Conservation (phyloP, 192 early-diverging fungal genomes). For the Umbelopsis sp. region DNA sequence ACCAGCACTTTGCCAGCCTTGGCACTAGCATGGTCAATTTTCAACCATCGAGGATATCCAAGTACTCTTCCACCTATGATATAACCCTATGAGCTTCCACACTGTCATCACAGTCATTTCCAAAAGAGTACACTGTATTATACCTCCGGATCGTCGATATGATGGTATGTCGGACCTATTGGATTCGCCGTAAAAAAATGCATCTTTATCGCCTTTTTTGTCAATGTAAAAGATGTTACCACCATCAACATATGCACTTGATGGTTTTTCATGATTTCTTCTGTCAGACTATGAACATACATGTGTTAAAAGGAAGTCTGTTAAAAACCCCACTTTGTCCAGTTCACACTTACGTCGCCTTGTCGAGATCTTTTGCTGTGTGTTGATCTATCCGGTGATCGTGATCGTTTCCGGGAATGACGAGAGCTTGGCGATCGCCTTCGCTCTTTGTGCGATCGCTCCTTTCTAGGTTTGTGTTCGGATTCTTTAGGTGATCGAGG, state of each 20-base stretch:
- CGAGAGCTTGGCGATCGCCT: constrained; percentile 11
- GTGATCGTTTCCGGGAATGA: constrained; percentile 16
- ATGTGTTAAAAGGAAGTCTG: background rate
- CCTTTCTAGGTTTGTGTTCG: background rate
- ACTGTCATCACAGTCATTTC: background rate
- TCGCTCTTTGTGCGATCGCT: background rate
- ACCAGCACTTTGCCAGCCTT: constrained; percentile 25
- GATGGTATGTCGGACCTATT: constrained; percentile 23
- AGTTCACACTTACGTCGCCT: background rate
- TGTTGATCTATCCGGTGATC: background rate
- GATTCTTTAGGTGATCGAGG: background rate
- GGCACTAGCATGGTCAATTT: constrained; percentile 29
- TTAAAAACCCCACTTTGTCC: background rate
- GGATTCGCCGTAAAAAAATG: constrained; percentile 33
- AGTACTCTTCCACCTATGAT: constrained; percentile 27
- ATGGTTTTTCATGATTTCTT: background rate
- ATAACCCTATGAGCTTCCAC: background rate
- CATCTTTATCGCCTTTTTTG: constrained; percentile 35
- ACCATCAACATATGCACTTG: background rate
- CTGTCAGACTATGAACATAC: background rate
- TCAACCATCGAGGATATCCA: constrained; percentile 20
- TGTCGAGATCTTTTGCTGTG: constrained; percentile 14
- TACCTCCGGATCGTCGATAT: constrained; percentile 40
- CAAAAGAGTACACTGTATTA: background rate
- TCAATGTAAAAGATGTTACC: constrained; percentile 28